A percentile compares a stretch with the other conserved stretches of the same genome.
phyloP scores from a whole-genome alignment of 1,284 basidiomycete species.

The Fistulina hepatica region DNA sequence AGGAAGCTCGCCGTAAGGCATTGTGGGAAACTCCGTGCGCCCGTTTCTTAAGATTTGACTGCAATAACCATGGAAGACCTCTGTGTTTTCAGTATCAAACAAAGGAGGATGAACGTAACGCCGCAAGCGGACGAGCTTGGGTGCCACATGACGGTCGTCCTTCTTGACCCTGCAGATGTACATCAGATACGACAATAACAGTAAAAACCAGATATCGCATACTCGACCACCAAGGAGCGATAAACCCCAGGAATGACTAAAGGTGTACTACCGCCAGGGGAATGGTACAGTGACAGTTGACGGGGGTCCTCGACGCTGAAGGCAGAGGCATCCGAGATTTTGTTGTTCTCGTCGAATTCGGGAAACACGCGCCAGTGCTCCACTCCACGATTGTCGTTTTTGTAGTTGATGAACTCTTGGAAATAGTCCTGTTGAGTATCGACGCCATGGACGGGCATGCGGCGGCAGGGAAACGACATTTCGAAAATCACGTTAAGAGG shows the following conservation, averaged over 20 bases:
- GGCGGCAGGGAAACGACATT: too few species aligned
- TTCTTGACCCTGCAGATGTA: not conserved
- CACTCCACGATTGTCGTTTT: too few species aligned
- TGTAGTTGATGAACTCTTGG: too few species aligned
- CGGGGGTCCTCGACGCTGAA: not conserved
- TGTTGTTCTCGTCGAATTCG: slow-evolving; percentile 19
- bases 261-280: too few species aligned
- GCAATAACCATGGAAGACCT: not conserved
- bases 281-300: not conserved
- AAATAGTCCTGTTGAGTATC: too few species aligned
- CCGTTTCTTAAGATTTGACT: slow-evolving; percentile 3
- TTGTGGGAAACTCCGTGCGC: slow-evolving; percentile 13
- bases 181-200: not conserved
- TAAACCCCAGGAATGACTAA: too few species aligned
- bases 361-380: slow-evolving; percentile 15
- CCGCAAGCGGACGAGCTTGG: not conserved
- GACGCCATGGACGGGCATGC: too few species aligned
- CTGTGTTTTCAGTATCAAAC: not conserved
- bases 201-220: not conserved
- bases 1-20: slow-evolving; percentile 12
- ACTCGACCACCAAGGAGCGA: not conserved
- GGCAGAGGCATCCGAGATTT: slow-evolving; percentile 4
- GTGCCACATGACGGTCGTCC: not conserved
- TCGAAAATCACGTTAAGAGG: too few species aligned
- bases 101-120: slow-evolving; percentile 4